Evolutionary conservation across 2,329 filamentous ascomycete genomes (phyloP), one percentile per base, ranked within the genome.

Genomic region (Xylariaceae sp.): DNA sequence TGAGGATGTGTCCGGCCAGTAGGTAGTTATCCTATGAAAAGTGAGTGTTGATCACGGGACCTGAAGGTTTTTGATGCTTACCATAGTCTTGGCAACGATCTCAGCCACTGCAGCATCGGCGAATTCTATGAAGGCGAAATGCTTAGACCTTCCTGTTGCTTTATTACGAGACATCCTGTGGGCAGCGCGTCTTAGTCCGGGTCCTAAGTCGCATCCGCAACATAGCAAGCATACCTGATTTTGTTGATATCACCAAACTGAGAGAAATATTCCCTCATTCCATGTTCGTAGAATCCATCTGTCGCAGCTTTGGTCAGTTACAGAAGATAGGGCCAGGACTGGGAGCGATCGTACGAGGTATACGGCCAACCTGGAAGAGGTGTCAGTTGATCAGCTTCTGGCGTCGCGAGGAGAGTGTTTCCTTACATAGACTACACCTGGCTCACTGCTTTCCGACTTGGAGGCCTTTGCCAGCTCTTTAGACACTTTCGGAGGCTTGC

Each of bases 101-200:
- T 88, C 85, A 30, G 93, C 91, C n/a, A 77, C 78, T 50, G 66
- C 68, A 37, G 89, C 87, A 43, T 89, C 83, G 26, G 74, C 70
- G 59, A 98, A 98, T 67, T 98, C 89, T 59, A 98, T 78, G 65
- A 96, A 98, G 24, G 89, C 93, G 60, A 86, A 95, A 72, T 97
- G 93, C 72, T 93, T 95, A 63, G 86, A 89, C 44, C 81, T 81
- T 42, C 93, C 93, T 1, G 90, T 97, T 64, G 85, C 85, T 67
- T 87, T 89, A 74, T 95, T 97, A 56, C 93, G 85, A 19, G 89
- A 93, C 34, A 98, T 76, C 49, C 91, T 83, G 43, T 96, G 75
- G 42, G 34, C 8, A 26, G 9, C 8, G 16, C 19, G 13, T 17
- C 9, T 37, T 24, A 37, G 34, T 4, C 13, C 4, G 12, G 9